Evolutionary conservation across 1,139 yeast genomes (phyloP).

Genomic region (Geotrichum phurueaensis): DNA sequence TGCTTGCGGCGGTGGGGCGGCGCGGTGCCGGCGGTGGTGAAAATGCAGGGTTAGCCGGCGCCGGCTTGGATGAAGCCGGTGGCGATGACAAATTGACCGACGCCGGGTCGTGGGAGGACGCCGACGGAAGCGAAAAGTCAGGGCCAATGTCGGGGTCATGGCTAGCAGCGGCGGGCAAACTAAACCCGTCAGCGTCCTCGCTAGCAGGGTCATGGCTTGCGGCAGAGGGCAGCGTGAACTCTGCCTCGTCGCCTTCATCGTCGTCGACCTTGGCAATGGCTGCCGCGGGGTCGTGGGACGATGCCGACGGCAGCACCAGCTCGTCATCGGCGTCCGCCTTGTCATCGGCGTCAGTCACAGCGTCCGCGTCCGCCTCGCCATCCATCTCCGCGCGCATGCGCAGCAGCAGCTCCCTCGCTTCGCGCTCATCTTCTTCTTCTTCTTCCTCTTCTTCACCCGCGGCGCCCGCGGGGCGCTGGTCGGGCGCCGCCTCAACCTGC

Average conservation of each 20-base stretch:
- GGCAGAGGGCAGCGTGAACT: conserved; percentile 9
- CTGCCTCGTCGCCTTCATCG: neutral
- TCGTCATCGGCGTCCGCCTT: conserved; percentile 7
- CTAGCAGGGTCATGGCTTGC: conserved; percentile 4
- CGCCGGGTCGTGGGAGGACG: conserved; percentile 1
- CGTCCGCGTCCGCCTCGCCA: neutral
- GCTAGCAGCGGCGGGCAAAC: conserved; percentile 16
- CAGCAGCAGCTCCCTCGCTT: conserved; percentile 8
- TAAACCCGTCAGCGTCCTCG: neutral
- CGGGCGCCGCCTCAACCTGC: conserved; percentile 3
- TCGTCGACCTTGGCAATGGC: neutral
- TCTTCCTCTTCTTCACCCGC: neutral
- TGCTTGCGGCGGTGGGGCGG: conserved; percentile 1
- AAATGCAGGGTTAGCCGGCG: conserved; percentile 16
- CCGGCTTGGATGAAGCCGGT: conserved; percentile 18
- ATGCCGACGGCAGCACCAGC: conserved; percentile 19
- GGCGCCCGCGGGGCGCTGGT: neutral
- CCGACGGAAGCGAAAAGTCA: conserved; percentile 10
- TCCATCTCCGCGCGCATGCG: conserved; percentile 5
- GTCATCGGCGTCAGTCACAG: neutral
- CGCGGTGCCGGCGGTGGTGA: conserved; percentile 20
- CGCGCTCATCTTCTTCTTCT: conserved; percentile 10
- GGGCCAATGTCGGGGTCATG: conserved; percentile 18
- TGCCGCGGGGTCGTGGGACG: conserved; percentile 12
- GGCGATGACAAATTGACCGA: conserved; percentile 17